Evolutionary conservation across 1,139 yeast genomes (phyloP).

Genomic region (Kodamaea sp.): DNA sequence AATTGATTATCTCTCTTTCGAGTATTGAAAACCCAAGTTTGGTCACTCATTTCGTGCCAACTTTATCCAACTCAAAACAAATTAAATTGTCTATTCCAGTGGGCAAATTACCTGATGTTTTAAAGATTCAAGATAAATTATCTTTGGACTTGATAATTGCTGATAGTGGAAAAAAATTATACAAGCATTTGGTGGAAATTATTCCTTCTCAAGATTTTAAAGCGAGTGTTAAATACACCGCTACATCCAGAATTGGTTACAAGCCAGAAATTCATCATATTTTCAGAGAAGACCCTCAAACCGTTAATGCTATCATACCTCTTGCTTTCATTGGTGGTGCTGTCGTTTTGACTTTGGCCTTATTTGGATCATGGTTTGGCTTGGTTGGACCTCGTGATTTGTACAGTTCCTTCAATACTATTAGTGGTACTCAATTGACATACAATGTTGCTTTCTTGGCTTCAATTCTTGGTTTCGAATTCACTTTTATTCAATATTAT

Average conservation of each 20-base stretch:
- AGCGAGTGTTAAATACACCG: constrained; percentile 20
- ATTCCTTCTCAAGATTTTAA: constrained; percentile 31
- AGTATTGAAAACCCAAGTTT: constrained; percentile 17
- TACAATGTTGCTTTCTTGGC: constrained; percentile 48
- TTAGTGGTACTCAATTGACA: constrained; percentile 24
- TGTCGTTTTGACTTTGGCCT: constrained; percentile 37
- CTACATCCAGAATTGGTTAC: constrained; percentile 43
- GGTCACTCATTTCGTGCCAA: constrained; percentile 15
- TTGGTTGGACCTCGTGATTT: constrained; percentile 43
- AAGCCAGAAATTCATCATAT: constrained; percentile 69
- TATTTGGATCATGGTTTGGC: constrained; percentile 48
- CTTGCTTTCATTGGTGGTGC: constrained; percentile 47
- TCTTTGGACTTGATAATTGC: constrained; percentile 34
- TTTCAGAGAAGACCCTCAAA: constrained; percentile 55
- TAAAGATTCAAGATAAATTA: constrained; percentile 33
- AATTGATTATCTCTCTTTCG: constrained; percentile 17
- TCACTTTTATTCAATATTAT: constrained; percentile 63
- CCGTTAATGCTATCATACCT: constrained; percentile 56
- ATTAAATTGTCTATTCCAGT: constrained; percentile 28
- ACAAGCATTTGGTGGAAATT: constrained; percentile 31
- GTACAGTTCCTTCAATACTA: constrained; percentile 30
- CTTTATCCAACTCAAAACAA: constrained; percentile 16
- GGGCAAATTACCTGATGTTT: constrained; percentile 34
- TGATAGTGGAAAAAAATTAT: constrained; percentile 24
- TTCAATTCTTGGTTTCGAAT: constrained; percentile 58